Evolutionary conservation across 2,329 filamentous ascomycete genomes (phyloP).

Genomic region (Aureobasidium vineae): DNA sequence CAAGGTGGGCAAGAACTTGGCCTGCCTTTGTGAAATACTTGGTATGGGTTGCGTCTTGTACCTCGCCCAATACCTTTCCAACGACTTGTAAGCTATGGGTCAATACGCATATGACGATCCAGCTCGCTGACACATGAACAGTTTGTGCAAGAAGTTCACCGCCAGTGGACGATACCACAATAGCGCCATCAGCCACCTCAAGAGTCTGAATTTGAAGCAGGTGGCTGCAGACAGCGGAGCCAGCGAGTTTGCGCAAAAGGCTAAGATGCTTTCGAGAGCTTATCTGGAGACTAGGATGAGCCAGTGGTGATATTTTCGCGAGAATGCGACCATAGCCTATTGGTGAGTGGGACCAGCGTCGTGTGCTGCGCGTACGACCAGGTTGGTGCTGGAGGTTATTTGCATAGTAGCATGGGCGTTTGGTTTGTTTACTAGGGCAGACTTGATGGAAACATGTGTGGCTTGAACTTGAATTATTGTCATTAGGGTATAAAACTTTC

Average conservation of each 20-base stretch:
- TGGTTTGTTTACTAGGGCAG: no score
- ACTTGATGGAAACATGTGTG: background rate
- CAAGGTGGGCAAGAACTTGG: background rate
- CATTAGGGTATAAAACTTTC: slow-evolving; percentile 24
- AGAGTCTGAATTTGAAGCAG: background rate
- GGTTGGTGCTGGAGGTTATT: background rate
- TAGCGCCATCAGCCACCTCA: background rate
- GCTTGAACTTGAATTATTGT: slow-evolving; percentile 10
- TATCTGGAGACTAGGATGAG: background rate
- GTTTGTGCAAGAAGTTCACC: slow-evolving; percentile 1
- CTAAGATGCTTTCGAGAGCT: background rate
- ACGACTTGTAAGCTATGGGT: background rate
- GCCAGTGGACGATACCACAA: slow-evolving; percentile 1
- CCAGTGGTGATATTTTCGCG: background rate
- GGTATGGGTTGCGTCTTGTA: slow-evolving; percentile 6
- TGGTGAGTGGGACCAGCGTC: background rate
- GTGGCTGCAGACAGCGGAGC: background rate
- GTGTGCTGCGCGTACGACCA: background rate
- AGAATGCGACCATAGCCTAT: background rate
- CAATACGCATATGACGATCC: background rate
- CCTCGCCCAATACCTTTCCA: background rate
- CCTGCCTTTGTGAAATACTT: background rate
- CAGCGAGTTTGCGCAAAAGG: background rate
- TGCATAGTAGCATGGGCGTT: background rate
- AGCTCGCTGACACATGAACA: background rate